Percentiles rank a stretch among this genome's conserved stretches.
These are phyloP conservation scores for Seminavis robusta DNA, from an alignment of 108 stramenopile genomes.

Conservation along the genomic window DNA sequence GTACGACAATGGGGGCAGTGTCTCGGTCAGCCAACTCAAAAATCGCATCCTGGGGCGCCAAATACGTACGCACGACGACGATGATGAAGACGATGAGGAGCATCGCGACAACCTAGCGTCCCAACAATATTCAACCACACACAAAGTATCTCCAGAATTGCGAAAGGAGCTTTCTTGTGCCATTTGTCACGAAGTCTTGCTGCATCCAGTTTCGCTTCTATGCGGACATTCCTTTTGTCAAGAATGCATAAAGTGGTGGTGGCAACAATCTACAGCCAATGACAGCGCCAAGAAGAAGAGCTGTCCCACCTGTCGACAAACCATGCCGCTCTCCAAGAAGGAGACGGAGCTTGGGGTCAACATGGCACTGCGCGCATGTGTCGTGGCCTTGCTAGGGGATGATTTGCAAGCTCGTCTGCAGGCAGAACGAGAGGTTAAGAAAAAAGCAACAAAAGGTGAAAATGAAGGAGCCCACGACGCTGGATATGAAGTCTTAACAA, in stretches of 20 bases:
- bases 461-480: conserved; percentile 33
- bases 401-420: conserved; percentile 38
- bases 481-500: conserved; percentile 39
- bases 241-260: conserved; percentile 63
- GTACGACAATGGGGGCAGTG: too few relatives aligned
- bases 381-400: conserved; percentile 35
- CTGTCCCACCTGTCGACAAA: conserved; percentile 50
- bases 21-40: too few relatives aligned
- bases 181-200: conserved; percentile 57
- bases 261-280: conserved; percentile 2
- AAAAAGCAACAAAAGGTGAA: conserved; percentile 29
- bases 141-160: too few relatives aligned
- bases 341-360: conserved; percentile 43
- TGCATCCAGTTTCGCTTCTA: conserved; percentile 49
- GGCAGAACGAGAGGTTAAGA: too few relatives aligned
- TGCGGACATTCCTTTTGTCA: conserved; percentile 78
- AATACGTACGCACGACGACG: too few relatives aligned
- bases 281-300: conserved; percentile 4
- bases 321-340: neutral
- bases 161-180: conserved; percentile 46
- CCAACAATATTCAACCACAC: too few relatives aligned
- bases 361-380: conserved; percentile 41
- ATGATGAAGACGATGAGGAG: too few relatives aligned
- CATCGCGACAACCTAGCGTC: too few relatives aligned
- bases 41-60: too few relatives aligned